Evolutionary conservation across 1,139 yeast genomes (phyloP), one percentile per base, ranked within the genome.

Genomic region (Sugiyamaella paludigena): DNA sequence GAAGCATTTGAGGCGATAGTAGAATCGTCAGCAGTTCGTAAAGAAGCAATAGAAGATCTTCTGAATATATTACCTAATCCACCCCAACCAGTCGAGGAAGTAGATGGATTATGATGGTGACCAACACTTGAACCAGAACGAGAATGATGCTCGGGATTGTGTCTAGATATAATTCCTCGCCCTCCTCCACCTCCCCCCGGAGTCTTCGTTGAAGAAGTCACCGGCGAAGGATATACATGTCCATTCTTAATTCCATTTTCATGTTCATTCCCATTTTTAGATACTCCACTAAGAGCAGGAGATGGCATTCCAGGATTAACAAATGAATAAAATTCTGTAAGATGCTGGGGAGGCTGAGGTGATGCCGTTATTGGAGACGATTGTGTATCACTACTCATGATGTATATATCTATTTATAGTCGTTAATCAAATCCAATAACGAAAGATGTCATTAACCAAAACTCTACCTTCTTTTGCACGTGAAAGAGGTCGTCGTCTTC

Each of bases 251-350:
- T 19, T 19, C 24, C 24, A 31, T 13, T 29, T 13, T 9, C 32
- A n/a, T 31, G 32, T 3, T 12, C 12, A 26, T 13, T 27, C 13
- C 39, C 36, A 27, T 34, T 29, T 41, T 27, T n/a, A 13, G 50
- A 47, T n/a, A 16, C 41, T 12, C 37, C 38, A 32, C 43, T 40
- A 29, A 47, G 36, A 11, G 50, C 50, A 19, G 50, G 50, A 34
- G 43, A 36, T 9, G 47, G 29, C 36, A 47, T 19, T 12, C 45
- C 50, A 10, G 50, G 47, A 35, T 67, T 73, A 65, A 73, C 75
- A 59, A 70, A 76, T 15, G 76, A 70, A 62, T 70, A 76, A 60
- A 80, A 80, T 62, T 80, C 85, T 1, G 82, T 72, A 29, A 80
- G 66, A 59, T 80, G 85, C 38, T 55, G 52, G 26, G 58, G 58